A percentile compares a stretch with the other conserved stretches of the same genome.
Conservation (phyloP, 2,329 filamentous ascomycete genomes). For the Penicillium sp. region DNA sequence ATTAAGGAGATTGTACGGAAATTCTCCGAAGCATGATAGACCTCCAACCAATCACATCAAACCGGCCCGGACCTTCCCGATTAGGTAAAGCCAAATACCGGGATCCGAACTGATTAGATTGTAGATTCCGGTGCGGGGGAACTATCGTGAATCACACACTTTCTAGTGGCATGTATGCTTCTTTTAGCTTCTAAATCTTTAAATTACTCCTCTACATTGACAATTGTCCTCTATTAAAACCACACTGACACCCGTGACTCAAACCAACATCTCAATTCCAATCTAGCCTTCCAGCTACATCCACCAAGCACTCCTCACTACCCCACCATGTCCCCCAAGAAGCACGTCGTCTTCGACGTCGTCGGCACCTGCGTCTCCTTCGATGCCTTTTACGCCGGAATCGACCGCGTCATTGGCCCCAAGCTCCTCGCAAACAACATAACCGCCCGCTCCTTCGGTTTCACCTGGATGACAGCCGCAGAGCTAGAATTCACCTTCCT, state of each 20-base stretch:
- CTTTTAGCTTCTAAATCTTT: neutral
- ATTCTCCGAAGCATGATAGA: neutral
- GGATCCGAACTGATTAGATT: neutral
- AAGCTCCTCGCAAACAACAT: constrained; percentile 36
- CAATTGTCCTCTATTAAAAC: neutral
- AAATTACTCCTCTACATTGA: neutral
- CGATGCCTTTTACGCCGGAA: constrained; percentile 41
- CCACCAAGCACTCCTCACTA: neutral
- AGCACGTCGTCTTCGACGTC: constrained; percentile 54
- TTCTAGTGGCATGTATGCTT: neutral
- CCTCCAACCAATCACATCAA: neutral
- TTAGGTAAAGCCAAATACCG: neutral
- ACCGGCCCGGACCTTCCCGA: constrained; percentile 6
- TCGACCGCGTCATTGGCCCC: constrained; percentile 39
- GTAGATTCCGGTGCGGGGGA: neutral
- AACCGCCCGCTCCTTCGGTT: constrained; percentile 42
- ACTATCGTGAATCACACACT: neutral
- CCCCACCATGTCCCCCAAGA: constrained; percentile 17
- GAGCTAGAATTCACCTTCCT: constrained; percentile 51
- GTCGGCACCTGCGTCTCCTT: constrained; percentile 52
- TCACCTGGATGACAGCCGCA: constrained; percentile 45
- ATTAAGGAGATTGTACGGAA: neutral
- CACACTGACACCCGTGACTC: neutral
- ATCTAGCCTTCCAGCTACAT: neutral
- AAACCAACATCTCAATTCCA: neutral